Percentiles rank a stretch among this genome's conserved stretches.
Conservation (phyloP, 2,329 filamentous ascomycete genomes). For the Pseudogymnoascus sp. region DNA sequence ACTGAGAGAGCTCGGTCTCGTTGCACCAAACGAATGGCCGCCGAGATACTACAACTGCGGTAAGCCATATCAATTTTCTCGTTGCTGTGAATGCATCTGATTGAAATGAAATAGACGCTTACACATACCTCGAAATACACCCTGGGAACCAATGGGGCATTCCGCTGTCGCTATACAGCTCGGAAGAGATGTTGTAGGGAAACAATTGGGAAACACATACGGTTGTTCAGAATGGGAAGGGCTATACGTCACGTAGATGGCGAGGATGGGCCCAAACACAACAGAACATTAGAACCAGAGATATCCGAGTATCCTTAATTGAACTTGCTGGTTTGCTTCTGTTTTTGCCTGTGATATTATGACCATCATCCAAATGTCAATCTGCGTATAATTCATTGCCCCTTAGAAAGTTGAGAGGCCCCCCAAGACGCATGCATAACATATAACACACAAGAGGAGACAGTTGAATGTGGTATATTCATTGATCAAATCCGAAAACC, state of each 20-base stretch:
- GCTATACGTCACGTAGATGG: background rate
- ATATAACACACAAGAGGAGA: background rate
- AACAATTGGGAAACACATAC: background rate
- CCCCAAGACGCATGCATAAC: background rate
- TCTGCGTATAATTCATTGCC: background rate
- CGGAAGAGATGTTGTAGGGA: constrained; percentile 28
- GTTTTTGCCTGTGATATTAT: background rate
- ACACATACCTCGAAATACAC: constrained; percentile 56
- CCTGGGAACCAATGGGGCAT: constrained; percentile 54
- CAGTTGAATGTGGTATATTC: background rate
- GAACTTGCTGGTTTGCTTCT: background rate
- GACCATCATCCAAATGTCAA: background rate
- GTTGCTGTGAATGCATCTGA: background rate
- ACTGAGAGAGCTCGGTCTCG: constrained; percentile 53
- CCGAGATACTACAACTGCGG: constrained; percentile 64
- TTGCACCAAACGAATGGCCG: constrained; percentile 30
- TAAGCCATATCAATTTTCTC: constrained; percentile 14
- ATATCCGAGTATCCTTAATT: background rate
- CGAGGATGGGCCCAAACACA: background rate
- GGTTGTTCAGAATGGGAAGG: background rate
- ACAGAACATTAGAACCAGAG: background rate
- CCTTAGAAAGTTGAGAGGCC: background rate
- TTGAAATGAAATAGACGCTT: constrained; percentile 44
- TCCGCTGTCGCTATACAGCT: constrained; percentile 48
- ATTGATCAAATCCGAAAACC: background rate